Evolutionary conservation across 352 stramenopile species (phyloP).

Genomic region (Pythium coloratum): DNA sequence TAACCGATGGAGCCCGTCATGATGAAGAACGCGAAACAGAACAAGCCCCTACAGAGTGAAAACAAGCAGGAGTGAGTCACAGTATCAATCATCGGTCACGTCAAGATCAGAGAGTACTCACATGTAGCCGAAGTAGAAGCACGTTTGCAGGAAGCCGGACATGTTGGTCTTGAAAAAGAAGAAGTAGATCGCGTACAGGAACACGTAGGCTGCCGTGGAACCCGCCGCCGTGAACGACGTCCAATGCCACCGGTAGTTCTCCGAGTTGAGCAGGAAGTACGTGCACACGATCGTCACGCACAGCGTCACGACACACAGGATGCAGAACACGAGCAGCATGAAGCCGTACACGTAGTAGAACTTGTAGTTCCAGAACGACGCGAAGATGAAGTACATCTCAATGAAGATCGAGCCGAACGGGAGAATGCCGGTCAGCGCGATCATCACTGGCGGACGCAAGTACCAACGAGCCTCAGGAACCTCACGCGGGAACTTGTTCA

Average conservation of each 20-base stretch:
- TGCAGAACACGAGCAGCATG: conserved; percentile 97
- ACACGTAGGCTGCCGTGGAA: conserved; percentile 96
- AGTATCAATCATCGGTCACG: no score
- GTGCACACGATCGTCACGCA: conserved; percentile 99
- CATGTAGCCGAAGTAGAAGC: conserved; percentile 99
- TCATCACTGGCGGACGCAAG: conserved; percentile 84
- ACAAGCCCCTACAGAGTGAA: conserved; percentile 66
- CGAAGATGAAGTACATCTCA: conserved; percentile 99
- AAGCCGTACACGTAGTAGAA: conserved; percentile 99
- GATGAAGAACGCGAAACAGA: conserved; percentile 92
- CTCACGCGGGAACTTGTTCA: conserved; percentile 97
- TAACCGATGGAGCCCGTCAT: conserved; percentile 93
- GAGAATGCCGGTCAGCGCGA: conserved; percentile 95
- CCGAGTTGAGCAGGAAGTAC: conserved; percentile 98
- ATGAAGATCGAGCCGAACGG: conserved; percentile 99
- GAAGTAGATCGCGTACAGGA: conserved; percentile 99
- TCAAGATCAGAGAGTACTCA: conserved; percentile 23
- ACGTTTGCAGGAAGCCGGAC: conserved; percentile 97
- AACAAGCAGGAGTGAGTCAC: conserved; percentile 1
- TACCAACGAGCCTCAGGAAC: conserved; percentile 82
- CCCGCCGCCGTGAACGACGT: conserved; percentile 94
- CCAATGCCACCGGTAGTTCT: conserved; percentile 99
- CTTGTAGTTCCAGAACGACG: conserved; percentile 99
- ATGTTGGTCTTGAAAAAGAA: conserved; percentile 99
- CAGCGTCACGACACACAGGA: conserved; percentile 97